Evolutionary conservation across 495 filamentous ascomycete genomes (phyloP).

Genomic region (Niebla homalea): DNA sequence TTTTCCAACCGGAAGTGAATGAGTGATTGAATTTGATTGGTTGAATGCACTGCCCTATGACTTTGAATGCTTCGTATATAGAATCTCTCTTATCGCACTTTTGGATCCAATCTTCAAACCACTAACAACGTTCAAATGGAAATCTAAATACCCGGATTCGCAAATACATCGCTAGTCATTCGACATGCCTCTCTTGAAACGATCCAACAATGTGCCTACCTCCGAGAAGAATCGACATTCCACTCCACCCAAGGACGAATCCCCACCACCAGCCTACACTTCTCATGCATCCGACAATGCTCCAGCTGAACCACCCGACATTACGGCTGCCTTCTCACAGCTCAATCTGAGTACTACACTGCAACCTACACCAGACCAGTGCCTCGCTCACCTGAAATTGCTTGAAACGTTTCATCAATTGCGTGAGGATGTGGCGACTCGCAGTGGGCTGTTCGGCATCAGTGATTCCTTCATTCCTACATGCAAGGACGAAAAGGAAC

Average conservation of each 20-base stretch:
- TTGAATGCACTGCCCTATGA: too few species aligned
- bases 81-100: too few species aligned
- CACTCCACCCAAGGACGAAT: neutral
- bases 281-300: neutral
- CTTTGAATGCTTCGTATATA: too few species aligned
- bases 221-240: neutral
- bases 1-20: too few species aligned
- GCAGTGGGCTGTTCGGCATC: slow-evolving; percentile 53
- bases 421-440: slow-evolving; percentile 49
- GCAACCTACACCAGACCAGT: slow-evolving; percentile 29
- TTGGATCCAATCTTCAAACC: too few species aligned
- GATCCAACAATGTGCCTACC: neutral
- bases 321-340: slow-evolving; percentile 14
- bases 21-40: too few species aligned
- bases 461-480: slow-evolving; percentile 27
- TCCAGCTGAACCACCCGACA: slow-evolving; percentile 1
- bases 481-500: slow-evolving; percentile 11
- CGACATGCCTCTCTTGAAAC: neutral
- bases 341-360: slow-evolving; percentile 6
- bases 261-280: neutral
- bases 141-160: neutral
- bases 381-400: slow-evolving; percentile 65
- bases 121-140: too few species aligned
- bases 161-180: neutral
- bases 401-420: slow-evolving; percentile 55